Evolutionary conservation across 208 protist genomes (phyloP).

Genomic region (Leishmania braziliensis): DNA sequence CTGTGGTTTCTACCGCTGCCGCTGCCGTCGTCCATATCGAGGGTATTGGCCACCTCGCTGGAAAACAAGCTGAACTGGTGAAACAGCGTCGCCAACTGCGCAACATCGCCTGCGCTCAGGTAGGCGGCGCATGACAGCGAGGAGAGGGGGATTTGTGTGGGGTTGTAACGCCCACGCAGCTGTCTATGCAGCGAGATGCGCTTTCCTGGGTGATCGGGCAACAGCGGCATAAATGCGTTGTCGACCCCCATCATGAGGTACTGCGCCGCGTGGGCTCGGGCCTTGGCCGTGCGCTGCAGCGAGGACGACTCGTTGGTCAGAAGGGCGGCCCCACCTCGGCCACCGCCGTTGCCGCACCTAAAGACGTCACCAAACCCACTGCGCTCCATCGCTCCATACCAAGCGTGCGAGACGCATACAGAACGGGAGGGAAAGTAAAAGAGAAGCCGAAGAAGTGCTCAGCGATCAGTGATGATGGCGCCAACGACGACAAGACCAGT

Average conservation of each 20-base stretch:
- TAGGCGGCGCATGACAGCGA: conserved; percentile 56
- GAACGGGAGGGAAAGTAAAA: no score
- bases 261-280: conserved; percentile 52
- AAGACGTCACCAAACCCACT: not conserved
- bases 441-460: not conserved
- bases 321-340: not conserved
- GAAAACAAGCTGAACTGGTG: conserved; percentile 47
- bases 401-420: not conserved
- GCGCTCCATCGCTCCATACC: not conserved
- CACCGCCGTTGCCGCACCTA: not conserved
- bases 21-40: conserved; percentile 4
- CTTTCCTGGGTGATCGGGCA: conserved; percentile 36
- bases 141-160: conserved; percentile 66
- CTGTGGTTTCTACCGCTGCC: not conserved
- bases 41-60: conserved; percentile 13
- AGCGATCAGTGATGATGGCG: not conserved
- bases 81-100: conserved; percentile 44
- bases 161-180: conserved; percentile 74
- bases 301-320: conserved; percentile 6
- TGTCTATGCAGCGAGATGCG: conserved; percentile 52
- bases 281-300: conserved; percentile 31
- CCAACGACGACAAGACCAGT: not conserved
- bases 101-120: conserved; percentile 58
- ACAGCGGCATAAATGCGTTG: conserved; percentile 23
- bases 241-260: conserved; percentile 41